Evolutionary conservation across 257 asterid genomes (phyloP).

Genomic region (Lycium barbarum): DNA sequence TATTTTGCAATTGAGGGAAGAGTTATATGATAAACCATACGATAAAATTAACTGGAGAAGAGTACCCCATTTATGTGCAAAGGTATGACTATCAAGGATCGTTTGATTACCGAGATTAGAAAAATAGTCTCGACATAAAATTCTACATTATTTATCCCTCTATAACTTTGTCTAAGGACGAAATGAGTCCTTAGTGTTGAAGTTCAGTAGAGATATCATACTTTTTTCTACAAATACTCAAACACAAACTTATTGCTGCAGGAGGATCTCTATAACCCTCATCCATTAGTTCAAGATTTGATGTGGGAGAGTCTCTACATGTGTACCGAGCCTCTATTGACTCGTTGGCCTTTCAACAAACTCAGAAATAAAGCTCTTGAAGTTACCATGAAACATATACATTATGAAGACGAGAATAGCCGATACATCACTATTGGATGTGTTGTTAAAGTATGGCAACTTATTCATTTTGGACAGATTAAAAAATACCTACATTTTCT

Average conservation of each 20-base stretch:
- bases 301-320: conserved; percentile 70
- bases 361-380: conserved; percentile 65
- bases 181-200: not conserved
- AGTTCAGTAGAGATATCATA: not conserved
- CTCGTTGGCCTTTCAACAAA: conserved; percentile 77
- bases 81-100: conserved; percentile 44
- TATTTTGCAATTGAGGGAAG: conserved; percentile 61
- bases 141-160: not conserved
- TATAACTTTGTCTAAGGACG: not conserved
- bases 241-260: conserved; percentile 36
- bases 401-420: conserved; percentile 76
- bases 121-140: not conserved
- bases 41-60: conserved; percentile 63
- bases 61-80: conserved; percentile 62
- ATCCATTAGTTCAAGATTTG: conserved; percentile 71
- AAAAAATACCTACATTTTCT: not conserved
- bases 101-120: not conserved
- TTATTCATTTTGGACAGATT: too few relatives aligned
- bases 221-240: not conserved
- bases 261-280: conserved; percentile 83
- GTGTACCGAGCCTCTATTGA: conserved; percentile 66
- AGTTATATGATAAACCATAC: conserved; percentile 67
- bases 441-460: conserved; percentile 53
- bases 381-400: conserved; percentile 74
- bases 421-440: conserved; percentile 77